Evolutionary conservation across 768 basidiomycete species (phyloP), one percentile per base, ranked within the genome.

Genomic region (Leccinum uliginosum): DNA sequence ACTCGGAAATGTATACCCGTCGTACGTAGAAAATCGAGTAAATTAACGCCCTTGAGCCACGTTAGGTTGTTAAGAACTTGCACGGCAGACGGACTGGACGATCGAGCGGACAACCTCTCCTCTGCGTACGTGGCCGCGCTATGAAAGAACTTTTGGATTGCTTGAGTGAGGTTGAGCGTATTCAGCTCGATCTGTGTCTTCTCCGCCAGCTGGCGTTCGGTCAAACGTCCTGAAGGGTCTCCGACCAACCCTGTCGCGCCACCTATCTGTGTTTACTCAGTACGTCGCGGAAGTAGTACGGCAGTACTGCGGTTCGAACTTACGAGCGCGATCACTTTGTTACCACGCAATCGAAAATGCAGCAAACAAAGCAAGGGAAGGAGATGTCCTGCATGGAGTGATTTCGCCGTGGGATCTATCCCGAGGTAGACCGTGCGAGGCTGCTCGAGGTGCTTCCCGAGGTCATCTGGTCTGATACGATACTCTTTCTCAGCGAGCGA

Each of bases 231-330:
- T 4, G 95, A 96, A 8, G 97, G 97, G 68, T 99, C 97, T 6
- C 97, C 97, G 46, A 99, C 87, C n/a, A 89, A 84, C 9, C 93
- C 97, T 0, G 96, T 98, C 9, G 93, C 95, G 1, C 93, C 94
- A 30, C 97, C 96, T 69, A 98, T 89, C 96, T 98, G 66, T 30
- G 11, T 12, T n/a, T n/a, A 38, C 50, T 24, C 6, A 50, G 40
- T 2, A 43, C 10, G 54, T 60, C 50, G 53, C 27, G 47, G 5
- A 49, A 52, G 29, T 38, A 21, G 29, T 38, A 21, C 12, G 49
- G 5, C 40, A 43, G 40, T 17, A 3, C 17, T 4, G 14, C 23
- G 38, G 10, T 29, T 51, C 44, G 50, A 30, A 72, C 90, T 74
- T 66, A 97, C 96, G 26, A 99, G 79, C 5, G 91, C 86, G 30